Conservation (phyloP, 2,329 filamentous ascomycete species). For the Sphaerulina musiva region DNA sequence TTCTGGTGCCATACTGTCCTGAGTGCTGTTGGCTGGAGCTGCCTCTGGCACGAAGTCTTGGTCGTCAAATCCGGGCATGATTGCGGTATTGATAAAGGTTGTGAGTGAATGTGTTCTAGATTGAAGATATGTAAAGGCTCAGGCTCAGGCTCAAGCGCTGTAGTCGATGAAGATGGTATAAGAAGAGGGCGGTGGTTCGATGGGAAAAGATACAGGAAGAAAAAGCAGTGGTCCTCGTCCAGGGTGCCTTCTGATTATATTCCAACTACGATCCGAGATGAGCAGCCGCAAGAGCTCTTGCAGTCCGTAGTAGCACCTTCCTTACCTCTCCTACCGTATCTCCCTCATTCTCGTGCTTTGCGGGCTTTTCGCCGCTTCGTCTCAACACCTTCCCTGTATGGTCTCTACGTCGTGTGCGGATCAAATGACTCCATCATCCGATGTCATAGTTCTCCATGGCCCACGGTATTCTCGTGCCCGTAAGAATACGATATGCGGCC, state of each 20-base stretch:
- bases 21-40: slow-evolving; percentile 34
- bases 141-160: not conserved
- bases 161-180: not conserved
- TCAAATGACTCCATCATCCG: slow-evolving; percentile 16
- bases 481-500: slow-evolving; percentile 16
- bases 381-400: slow-evolving; percentile 6
- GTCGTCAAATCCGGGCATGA: slow-evolving; percentile 57
- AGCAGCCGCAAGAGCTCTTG: slow-evolving; percentile 4
- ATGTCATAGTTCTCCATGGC: slow-evolving; percentile 23
- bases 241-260: slow-evolving; percentile 14
- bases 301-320: not conserved
- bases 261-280: slow-evolving; percentile 2
- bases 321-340: too few species aligned
- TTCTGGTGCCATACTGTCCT: slow-evolving; percentile 22
- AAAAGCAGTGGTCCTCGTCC: slow-evolving; percentile 5
- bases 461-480: slow-evolving; percentile 7
- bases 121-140: not conserved
- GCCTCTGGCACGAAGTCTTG: slow-evolving; percentile 46
- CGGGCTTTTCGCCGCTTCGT: slow-evolving; percentile 6
- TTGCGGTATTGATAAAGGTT: slow-evolving; percentile 28
- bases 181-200: not conserved
- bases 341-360: not conserved
- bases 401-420: not conserved
- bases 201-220: slow-evolving; percentile 1
- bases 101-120: not conserved